Conservation (phyloP, 108 stramenopile genomes). For the Skeletonema tropicum region DNA sequence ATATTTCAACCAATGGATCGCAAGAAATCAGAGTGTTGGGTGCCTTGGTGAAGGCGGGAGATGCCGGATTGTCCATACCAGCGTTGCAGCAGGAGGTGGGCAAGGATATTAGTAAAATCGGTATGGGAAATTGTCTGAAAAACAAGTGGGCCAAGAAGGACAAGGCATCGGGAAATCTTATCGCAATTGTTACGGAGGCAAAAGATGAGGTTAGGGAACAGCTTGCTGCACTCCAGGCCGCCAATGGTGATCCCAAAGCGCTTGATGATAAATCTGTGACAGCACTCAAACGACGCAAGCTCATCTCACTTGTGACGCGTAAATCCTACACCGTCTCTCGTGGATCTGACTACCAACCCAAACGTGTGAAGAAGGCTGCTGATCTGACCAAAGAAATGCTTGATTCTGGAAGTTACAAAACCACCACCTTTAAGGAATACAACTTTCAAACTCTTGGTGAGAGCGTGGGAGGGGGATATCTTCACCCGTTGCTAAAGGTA, state of each 20-base stretch:
- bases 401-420: slow-evolving; percentile 91
- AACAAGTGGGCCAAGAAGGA: slow-evolving; percentile 93
- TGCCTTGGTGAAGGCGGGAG: slow-evolving; percentile 74
- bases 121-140: slow-evolving; percentile 94
- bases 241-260: slow-evolving; percentile 49
- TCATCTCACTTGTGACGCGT: slow-evolving; percentile 74
- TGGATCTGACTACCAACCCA: slow-evolving; percentile 82
- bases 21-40: slow-evolving; percentile 85
- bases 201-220: slow-evolving; percentile 64
- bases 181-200: slow-evolving; percentile 61
- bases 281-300: slow-evolving; percentile 69
- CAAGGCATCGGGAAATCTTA: slow-evolving; percentile 56
- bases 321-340: slow-evolving; percentile 88
- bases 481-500: slow-evolving; percentile 98
- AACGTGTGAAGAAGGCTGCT: slow-evolving; percentile 91
- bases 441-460: slow-evolving; percentile 95
- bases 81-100: slow-evolving; percentile 77
- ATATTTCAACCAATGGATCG: slow-evolving; percentile 75
- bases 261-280: slow-evolving; percentile 53
- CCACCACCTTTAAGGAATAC: slow-evolving; percentile 95
- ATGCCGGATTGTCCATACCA: slow-evolving; percentile 47
- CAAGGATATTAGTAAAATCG: slow-evolving; percentile 88
- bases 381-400: slow-evolving; percentile 98
- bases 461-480: slow-evolving; percentile 90
- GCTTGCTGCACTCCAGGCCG: slow-evolving; percentile 52